phyloP scores from a whole-genome alignment of 2,329 filamentous ascomycete genomes.

The Diaporthe longicolla region DNA sequence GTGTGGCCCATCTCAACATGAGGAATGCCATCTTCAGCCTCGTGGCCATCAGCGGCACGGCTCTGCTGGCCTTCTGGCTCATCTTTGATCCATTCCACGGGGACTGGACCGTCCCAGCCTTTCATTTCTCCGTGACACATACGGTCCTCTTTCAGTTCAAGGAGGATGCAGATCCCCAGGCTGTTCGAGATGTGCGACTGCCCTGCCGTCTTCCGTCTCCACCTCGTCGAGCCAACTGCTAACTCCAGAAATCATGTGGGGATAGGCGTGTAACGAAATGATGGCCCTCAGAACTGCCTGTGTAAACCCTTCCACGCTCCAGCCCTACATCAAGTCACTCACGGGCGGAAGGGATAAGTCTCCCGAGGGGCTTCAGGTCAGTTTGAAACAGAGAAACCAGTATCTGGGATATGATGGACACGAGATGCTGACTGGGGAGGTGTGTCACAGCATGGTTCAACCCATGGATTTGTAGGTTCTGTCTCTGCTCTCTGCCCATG shows the following conservation, averaged over 20 bases:
- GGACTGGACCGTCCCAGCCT: conserved; percentile 22
- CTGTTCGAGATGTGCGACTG: conserved; percentile 49
- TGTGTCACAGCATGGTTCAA: conserved; percentile 16
- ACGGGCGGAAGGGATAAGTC: conserved; percentile 74
- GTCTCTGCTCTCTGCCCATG: background rate
- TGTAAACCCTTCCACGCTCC: conserved; percentile 69
- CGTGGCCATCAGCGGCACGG: conserved; percentile 20
- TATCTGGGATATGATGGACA: background rate
- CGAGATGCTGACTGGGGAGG: background rate
- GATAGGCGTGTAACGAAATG: conserved; percentile 50
- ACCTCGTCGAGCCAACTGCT: background rate
- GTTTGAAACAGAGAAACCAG: background rate
- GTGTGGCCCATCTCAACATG: background rate
- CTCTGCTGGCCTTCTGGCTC: conserved; percentile 19
- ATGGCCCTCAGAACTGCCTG: conserved; percentile 69
- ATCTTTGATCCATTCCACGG: conserved; percentile 22
- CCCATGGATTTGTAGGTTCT: conserved; percentile 16
- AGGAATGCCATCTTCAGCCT: conserved; percentile 21
- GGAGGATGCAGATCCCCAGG: conserved; percentile 46
- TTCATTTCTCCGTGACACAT: conserved; percentile 45
- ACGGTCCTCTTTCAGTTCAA: conserved; percentile 50
- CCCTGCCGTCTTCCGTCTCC: no score
- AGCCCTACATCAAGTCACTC: conserved; percentile 71
- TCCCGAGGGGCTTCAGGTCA: conserved; percentile 71
- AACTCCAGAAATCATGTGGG: background rate